Base-by-base conservation (phyloP, 495 filamentous ascomycete species). In the Neurospora africana region DNA sequence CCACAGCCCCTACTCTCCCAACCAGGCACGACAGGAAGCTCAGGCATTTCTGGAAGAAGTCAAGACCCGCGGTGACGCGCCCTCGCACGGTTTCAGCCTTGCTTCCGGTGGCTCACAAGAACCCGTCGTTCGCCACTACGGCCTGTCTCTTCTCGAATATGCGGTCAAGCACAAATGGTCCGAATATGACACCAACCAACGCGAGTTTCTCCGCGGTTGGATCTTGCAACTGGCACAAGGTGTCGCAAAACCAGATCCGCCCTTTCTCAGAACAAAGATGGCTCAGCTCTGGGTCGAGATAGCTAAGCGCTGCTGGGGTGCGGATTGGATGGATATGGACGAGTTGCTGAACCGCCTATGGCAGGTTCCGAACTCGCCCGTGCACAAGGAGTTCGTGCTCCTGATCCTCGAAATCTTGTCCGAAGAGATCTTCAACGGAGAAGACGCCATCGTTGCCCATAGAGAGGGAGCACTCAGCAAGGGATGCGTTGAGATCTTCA, bases 281-380 rank as follows among this genome's bases (percentile, higher is more conserved):
- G 92, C 93, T n/a, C 91, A 95, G 81, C 82, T 98, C 72, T 98
- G 95, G 96, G 91, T 93, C 8, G 95, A 98, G 79, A 82, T 97
- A 69, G 93, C 94, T 35, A 98, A 99, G 83, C 87, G 94, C 77
- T 92, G 88, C 76, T 99, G 96, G 96, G 93, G 85, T 11, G 84
- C 87, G 38, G 92, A 95, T 67, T 99, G 95, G 95, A 87, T 91
- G 82, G 89, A 96, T 79, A 98, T 99, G 95, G 95, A 99, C 78
- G 84, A 88, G 58, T 82, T 90, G 74, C 86, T 99, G 53, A 88
- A 93, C 53, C 87, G 87, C 72, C 86, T 98, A 33, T 99, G 96
- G 96, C 81, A 85, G 70, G 78, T 86, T 0, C 82, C 83, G 38
- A 87, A 87, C 27, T 87, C 87, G 68, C 81, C 89, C 27, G 87